Evolutionary conservation across 2,329 filamentous ascomycete genomes (phyloP), one percentile per base, ranked within the genome.

Genomic region (Botrytis aclada): DNA sequence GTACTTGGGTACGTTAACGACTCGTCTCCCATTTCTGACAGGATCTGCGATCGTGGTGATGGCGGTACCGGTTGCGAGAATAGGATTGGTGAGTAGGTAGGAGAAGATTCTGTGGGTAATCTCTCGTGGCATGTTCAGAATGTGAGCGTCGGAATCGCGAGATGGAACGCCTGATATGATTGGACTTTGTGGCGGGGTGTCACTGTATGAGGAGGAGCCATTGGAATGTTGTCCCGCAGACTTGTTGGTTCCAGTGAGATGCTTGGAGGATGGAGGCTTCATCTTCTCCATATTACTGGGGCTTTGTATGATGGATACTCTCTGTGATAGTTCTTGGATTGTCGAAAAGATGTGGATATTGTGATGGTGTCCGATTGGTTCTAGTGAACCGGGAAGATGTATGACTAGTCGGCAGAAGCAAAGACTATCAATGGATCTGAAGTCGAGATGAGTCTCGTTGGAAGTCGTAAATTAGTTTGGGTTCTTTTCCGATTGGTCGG

Each of bases 151-250:
- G 0, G 47, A 56, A 1, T 25, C 20, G 65, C 47, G 65, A 8
- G 25, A 54, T 20, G 34, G 47, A 41, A 56, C 32, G 18, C 65
- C 34, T 1, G 34, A 29, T 54, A 25, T 29, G 18, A 8, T 4
- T 1, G n/a, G 37, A 14, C 0, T 16, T 7, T 20, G 22, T 4
- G 16, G 34, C 0, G 9, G n/a, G 6, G 1, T 14, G 8, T 18
- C 3, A 54, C 1, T 12, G 22, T 20, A 54, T 20, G 25, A 8
- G 25, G 16, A 3, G 34, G 0, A 6, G 3, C 4, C 5, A 0
- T 39, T 29, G 16, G 16, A 29, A 41, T 41, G 7, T 4, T 0
- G 6, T 18, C 25, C 41, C 1, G 16, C 4, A 5, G 10, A 3
- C 45, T 25, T 3, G 20, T 10, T 10, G 43, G 0, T 45, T 3